Evolutionary conservation across 306 rosid genomes (phyloP).

Genomic region (Pyrus communis): DNA sequence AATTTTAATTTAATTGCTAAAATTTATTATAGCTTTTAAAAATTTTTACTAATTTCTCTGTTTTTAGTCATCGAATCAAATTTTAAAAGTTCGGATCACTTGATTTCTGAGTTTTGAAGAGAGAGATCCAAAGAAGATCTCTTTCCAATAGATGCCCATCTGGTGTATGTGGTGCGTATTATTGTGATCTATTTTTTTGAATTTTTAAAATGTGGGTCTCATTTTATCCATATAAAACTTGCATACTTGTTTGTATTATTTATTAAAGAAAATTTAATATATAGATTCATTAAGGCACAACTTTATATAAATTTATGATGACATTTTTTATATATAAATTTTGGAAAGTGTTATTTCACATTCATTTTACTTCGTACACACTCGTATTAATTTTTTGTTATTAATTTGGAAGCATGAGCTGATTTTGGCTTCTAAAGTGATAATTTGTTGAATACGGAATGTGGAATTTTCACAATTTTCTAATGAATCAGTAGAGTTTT

Average conservation of each 20-base stretch:
- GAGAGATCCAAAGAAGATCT: accelerated
- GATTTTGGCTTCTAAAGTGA: background rate
- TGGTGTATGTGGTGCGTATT: background rate
- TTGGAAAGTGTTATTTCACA: no score
- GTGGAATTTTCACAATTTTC: background rate
- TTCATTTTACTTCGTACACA: no score
- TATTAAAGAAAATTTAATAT: no score
- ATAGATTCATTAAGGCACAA: background rate
- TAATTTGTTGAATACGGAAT: background rate
- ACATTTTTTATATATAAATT: background rate
- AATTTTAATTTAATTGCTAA: no score
- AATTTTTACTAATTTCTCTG: no score
- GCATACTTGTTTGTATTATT: background rate
- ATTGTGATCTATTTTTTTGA: background rate
- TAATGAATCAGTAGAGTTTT: background rate
- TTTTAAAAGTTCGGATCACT: no score
- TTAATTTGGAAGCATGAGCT: background rate
- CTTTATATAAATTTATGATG: background rate
- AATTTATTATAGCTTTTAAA: no score
- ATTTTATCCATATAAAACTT: background rate
- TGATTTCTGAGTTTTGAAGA: no score
- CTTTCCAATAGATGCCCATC: background rate
- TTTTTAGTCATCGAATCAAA: no score
- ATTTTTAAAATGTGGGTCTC: background rate
- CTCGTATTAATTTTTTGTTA: no score